A percentile compares a stretch with the other conserved stretches of the same genome.
Conservation (phyloP, 2,329 filamentous ascomycete species). For the Colletotrichum sp. region DNA sequence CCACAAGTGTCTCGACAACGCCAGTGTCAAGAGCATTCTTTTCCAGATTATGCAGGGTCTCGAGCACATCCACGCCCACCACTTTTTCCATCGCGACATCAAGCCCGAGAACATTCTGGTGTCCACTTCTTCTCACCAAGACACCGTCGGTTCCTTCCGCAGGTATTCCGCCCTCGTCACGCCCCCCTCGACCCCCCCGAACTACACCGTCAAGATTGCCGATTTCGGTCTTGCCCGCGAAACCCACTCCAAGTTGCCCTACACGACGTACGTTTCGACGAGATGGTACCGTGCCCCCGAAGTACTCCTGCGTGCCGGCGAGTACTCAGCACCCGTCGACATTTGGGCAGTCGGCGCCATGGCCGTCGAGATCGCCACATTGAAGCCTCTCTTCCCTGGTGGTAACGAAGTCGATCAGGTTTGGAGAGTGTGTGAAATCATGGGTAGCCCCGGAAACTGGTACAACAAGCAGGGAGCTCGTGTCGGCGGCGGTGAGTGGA, state of each 20-base stretch:
- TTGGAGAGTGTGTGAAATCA: slow-evolving; percentile 98
- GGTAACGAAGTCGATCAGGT: slow-evolving; percentile 99
- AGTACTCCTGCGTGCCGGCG: slow-evolving; percentile 88
- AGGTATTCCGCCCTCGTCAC: slow-evolving; percentile 94
- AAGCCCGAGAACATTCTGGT: slow-evolving; percentile 99
- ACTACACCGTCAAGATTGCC: slow-evolving; percentile 97
- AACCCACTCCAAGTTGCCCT: slow-evolving; percentile 93
- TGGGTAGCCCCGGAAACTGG: slow-evolving; percentile 99
- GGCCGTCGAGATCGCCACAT: slow-evolving; percentile 95
- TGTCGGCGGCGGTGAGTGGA: slow-evolving; percentile 96
- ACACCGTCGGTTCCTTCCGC: slow-evolving; percentile 80
- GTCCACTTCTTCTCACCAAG: slow-evolving; percentile 84
- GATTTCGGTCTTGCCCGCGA: slow-evolving; percentile 98
- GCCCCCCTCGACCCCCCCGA: slow-evolving; percentile 89
- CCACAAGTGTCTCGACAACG: slow-evolving; percentile 89
- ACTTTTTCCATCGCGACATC: slow-evolving; percentile 98
- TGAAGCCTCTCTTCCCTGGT: slow-evolving; percentile 96
- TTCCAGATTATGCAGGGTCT: slow-evolving; percentile 96
- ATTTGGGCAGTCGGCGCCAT: slow-evolving; percentile 99
- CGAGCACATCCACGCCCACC: slow-evolving; percentile 95
- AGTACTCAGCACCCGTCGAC: slow-evolving; percentile 97
- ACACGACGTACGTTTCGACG: slow-evolving; percentile 98
- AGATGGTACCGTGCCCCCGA: slow-evolving; percentile 98
- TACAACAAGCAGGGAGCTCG: slow-evolving; percentile 88
- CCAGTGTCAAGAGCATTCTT: slow-evolving; percentile 95